phyloP scores from a whole-genome alignment of 2,329 filamentous ascomycete species.

The Hypoxylon sp. region DNA sequence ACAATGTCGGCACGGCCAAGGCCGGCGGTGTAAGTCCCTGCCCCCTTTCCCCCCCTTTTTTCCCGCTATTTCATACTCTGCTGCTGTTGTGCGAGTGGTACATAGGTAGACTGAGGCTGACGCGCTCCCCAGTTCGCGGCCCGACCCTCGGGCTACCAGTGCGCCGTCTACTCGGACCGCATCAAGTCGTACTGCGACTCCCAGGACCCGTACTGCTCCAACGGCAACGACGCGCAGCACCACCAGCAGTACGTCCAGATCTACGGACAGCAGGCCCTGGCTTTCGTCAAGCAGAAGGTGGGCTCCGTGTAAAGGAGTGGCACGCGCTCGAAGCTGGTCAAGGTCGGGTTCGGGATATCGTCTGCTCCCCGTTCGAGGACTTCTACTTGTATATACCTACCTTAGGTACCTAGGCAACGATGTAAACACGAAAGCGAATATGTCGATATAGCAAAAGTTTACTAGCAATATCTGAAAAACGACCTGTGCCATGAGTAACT shows the following conservation, averaged over 20 bases:
- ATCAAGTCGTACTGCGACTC: conserved; percentile 75
- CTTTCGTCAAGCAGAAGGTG: conserved; percentile 64
- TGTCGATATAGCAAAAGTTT: too few relatives aligned
- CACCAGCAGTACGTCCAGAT: conserved; percentile 74
- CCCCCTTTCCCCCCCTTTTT: conserved; percentile 34
- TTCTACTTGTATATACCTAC: not conserved
- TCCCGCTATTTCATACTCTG: too few relatives aligned
- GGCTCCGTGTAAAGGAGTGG: conserved; percentile 12
- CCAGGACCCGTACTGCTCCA: conserved; percentile 75
- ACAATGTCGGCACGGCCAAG: conserved; percentile 71
- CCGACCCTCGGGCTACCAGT: conserved; percentile 68
- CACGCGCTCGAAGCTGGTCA: not conserved
- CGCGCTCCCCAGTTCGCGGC: conserved; percentile 67
- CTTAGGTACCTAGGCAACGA: too few relatives aligned
- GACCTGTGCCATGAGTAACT: too few relatives aligned
- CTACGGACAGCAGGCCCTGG: conserved; percentile 70
- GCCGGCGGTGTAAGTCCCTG: conserved; percentile 68
- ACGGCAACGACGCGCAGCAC: conserved; percentile 68
- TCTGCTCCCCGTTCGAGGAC: not conserved
- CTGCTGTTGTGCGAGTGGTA: not conserved
- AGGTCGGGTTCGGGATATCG: not conserved
- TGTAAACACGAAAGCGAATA: too few relatives aligned
- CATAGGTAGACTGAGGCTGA: not conserved
- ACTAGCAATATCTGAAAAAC: too few relatives aligned
- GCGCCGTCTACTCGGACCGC: conserved; percentile 63